Percentiles rank a stretch among this genome's conserved stretches.
phyloP scores from a whole-genome alignment of 2,329 filamentous ascomycete genomes.

The Xylariomycetidae sp. region DNA sequence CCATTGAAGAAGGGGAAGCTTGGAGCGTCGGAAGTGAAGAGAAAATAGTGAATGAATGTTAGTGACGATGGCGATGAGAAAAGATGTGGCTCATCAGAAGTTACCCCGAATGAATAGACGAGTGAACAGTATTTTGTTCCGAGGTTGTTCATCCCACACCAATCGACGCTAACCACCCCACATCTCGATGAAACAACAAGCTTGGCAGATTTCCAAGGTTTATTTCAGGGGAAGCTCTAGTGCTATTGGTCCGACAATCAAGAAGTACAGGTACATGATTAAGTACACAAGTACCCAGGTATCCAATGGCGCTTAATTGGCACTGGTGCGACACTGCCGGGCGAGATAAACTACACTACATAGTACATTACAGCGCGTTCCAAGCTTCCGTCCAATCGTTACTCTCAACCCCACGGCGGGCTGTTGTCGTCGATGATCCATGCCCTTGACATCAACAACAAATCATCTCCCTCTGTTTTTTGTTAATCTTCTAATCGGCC shows the following conservation, averaged over 20 bases:
- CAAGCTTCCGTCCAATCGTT: constrained; percentile 13
- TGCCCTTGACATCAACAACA: constrained; percentile 8
- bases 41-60: no score
- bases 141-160: background rate
- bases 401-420: constrained; percentile 13
- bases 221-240: background rate
- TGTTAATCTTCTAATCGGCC: no score
- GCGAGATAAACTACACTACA: constrained; percentile 11
- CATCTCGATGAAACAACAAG: constrained; percentile 1
- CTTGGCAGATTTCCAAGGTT: background rate
- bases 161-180: background rate
- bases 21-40: no score
- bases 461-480: no score
- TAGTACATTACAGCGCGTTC: no score
- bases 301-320: background rate
- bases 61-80: no score
- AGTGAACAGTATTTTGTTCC: background rate
- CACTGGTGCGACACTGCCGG: background rate
- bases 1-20: background rate
- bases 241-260: background rate
- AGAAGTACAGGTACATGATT: background rate
- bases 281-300: background rate
- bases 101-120: background rate
- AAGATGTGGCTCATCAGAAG: no score
- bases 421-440: constrained; percentile 4